Percentiles rank a stretch among this genome's conserved stretches.
These are phyloP conservation scores for Dictyostelium intermedium DNA, from an alignment of 78 protist species.

Conservation along the genomic window DNA sequence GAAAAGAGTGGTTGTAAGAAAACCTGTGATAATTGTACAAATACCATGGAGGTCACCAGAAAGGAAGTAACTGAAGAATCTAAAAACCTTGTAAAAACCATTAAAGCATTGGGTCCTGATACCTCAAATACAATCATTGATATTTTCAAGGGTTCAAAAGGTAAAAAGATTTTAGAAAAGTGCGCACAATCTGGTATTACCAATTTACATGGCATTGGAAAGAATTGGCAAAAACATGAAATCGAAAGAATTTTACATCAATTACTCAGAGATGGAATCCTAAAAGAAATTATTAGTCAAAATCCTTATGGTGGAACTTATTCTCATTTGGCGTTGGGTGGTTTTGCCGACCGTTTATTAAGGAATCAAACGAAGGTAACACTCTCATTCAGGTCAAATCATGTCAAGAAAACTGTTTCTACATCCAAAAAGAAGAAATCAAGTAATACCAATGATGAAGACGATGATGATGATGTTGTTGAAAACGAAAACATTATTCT, in stretches of 20 bases:
- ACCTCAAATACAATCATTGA: neutral
- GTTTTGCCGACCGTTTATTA: too few relatives aligned
- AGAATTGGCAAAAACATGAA: neutral
- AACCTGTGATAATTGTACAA: conserved; percentile 83
- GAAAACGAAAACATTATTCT: too few relatives aligned
- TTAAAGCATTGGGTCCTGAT: neutral
- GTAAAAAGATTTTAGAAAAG: neutral
- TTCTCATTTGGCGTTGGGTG: neutral
- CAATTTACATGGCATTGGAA: neutral
- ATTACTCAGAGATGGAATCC: neutral
- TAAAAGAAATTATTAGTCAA: neutral
- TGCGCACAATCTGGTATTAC: neutral
- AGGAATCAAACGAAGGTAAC: neutral
- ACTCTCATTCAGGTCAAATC: neutral
- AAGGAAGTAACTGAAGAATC: conserved; percentile 55
- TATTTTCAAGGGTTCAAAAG: conserved; percentile 16
- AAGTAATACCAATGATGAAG: neutral
- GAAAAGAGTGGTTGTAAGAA: conserved; percentile 28
- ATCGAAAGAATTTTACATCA: conserved; percentile 9
- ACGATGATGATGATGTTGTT: conserved; percentile 3
- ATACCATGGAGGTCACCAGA: neutral
- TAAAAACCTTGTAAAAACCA: neutral
- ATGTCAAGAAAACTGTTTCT: neutral
- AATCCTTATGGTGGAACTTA: conserved; percentile 18
- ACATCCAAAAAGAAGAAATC: neutral